Evolutionary conservation across 164 flowering plant species (phyloP).

Genomic region (Dillenia turbinata): DNA sequence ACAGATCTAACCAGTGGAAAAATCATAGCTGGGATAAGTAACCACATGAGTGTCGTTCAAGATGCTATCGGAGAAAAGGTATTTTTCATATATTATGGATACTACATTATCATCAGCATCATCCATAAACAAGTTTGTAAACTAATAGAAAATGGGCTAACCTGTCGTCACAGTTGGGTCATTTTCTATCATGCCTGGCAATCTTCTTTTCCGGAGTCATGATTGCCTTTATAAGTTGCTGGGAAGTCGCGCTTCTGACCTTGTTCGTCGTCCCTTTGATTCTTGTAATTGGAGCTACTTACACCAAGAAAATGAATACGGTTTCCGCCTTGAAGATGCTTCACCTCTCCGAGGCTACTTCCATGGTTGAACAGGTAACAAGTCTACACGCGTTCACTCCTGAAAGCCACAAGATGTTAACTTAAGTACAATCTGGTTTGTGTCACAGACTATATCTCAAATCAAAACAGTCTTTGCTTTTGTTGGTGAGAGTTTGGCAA

Average conservation of each 20-base stretch:
- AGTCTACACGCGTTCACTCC: not conserved
- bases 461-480: constrained; percentile 69
- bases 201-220: constrained; percentile 51
- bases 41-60: constrained; percentile 59
- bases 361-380: constrained; percentile 67
- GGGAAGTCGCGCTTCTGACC: constrained; percentile 58
- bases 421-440: not conserved
- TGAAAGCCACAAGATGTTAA: not conserved
- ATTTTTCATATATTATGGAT: not conserved
- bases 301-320: constrained; percentile 59
- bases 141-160: too few species aligned
- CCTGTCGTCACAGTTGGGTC: constrained; percentile 43
- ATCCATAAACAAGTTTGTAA: too few species aligned
- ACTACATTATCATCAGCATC: too few species aligned
- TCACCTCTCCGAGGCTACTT: constrained; percentile 47
- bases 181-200: constrained; percentile 47
- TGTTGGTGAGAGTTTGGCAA: constrained; percentile 53
- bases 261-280: constrained; percentile 57
- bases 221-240: constrained; percentile 48
- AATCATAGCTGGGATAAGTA: constrained; percentile 52
- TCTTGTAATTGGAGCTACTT: constrained; percentile 50
- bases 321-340: constrained; percentile 33
- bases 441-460: constrained; percentile 53
- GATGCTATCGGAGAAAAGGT: constrained; percentile 86
- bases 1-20: constrained; percentile 56